phyloP scores from a whole-genome alignment of 805 yeast species.

The Candida chauliodis region DNA sequence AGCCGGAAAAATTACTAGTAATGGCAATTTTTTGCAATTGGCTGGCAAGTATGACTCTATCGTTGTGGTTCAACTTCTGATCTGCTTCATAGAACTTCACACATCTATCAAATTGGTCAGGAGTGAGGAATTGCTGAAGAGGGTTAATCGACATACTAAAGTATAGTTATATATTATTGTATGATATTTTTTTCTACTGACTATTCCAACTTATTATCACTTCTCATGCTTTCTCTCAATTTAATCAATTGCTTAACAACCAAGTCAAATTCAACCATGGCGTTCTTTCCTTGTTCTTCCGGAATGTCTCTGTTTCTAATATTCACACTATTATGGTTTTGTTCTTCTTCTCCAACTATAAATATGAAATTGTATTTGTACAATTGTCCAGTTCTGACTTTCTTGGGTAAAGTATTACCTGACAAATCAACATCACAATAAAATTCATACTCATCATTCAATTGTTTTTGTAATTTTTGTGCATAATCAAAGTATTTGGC shows the following conservation, averaged over 20 bases:
- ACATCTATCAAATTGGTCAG: constrained; percentile 33
- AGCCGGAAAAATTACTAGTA: constrained; percentile 22
- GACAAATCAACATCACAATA: constrained; percentile 89
- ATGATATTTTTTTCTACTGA: too few relatives aligned
- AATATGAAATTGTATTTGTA: constrained; percentile 93
- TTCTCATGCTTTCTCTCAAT: constrained; percentile 72
- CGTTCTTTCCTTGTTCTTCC: constrained; percentile 91
- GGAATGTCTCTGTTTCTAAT: constrained; percentile 95
- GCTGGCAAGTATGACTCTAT: constrained; percentile 26
- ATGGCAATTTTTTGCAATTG: constrained; percentile 26
- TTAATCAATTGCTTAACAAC: constrained; percentile 66
- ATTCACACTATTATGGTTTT: constrained; percentile 74
- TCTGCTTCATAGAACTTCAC: constrained; percentile 41
- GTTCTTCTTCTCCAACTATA: constrained; percentile 95
- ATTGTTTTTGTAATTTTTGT: constrained; percentile 64
- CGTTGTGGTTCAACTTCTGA: constrained; percentile 26
- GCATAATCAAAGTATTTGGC: constrained; percentile 92
- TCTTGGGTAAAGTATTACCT: constrained; percentile 97
- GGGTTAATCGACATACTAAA: constrained; percentile 17
- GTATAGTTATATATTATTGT: too few relatives aligned
- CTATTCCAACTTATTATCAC: constrained; percentile 50
- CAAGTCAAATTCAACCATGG: constrained; percentile 65
- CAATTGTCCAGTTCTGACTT: constrained; percentile 94
- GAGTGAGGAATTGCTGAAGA: constrained; percentile 23
- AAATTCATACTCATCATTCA: constrained; percentile 68